phyloP scores from a whole-genome alignment of 257 asterid species.

The Solanum raphanifolium region DNA sequence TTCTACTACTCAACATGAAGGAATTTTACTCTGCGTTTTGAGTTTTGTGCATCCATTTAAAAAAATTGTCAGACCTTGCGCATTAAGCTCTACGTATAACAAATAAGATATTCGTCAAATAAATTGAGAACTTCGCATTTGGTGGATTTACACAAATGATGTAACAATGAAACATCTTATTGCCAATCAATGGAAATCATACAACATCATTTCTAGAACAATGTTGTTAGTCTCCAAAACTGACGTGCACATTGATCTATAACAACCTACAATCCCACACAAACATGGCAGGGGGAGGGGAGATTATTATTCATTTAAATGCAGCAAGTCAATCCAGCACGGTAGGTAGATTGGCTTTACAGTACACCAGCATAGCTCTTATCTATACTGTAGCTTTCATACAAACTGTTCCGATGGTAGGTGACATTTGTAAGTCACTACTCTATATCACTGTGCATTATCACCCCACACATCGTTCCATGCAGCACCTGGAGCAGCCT shows the following conservation, averaged over 20 bases:
- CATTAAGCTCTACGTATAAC: neutral
- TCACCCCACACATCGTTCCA: conserved; percentile 84
- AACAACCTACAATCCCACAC: neutral
- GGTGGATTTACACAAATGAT: neutral
- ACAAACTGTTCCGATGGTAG: neutral
- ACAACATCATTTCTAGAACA: neutral
- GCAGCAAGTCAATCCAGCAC: neutral
- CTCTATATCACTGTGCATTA: conserved; percentile 1
- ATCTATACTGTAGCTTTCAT: neutral
- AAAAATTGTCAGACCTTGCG: neutral
- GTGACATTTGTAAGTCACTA: neutral
- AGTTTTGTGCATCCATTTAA: neutral
- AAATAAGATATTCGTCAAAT: neutral
- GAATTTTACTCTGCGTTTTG: neutral
- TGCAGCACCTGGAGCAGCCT: conserved; percentile 55
- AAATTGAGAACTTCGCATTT: neutral
- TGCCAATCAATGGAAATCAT: neutral
- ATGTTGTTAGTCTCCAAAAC: neutral
- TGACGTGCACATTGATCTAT: neutral
- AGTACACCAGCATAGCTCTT: neutral
- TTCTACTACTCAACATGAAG: neutral
- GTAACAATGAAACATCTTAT: neutral
- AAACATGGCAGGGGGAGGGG: neutral
- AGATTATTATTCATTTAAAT: neutral
- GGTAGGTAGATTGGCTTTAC: neutral